A percentile compares a stretch with the other conserved stretches of the same genome.
Conservation (phyloP, 1,139 yeast genomes). For the Nakaseomyces sp. region DNA sequence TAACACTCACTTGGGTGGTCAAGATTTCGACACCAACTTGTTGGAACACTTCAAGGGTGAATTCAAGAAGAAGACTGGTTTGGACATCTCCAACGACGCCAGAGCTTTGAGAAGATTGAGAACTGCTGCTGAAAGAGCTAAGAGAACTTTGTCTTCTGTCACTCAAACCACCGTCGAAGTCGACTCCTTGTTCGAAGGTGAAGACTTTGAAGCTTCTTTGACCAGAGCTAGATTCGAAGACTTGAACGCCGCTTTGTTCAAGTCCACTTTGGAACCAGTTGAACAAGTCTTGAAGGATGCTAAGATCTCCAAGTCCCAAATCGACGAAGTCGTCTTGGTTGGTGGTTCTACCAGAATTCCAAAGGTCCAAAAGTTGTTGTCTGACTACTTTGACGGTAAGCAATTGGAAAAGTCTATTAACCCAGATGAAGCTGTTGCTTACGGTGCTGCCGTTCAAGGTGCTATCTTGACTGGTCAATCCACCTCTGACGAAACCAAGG, state of each 20-base stretch:
- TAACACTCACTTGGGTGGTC: constrained; percentile 99
- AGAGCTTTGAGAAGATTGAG: constrained; percentile 95
- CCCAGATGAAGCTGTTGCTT: constrained; percentile 98
- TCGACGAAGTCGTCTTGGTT: constrained; percentile 89
- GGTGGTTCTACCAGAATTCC: constrained; percentile 99
- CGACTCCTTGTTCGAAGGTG: constrained; percentile 90
- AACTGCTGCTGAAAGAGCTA: constrained; percentile 98
- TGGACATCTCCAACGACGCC: constrained; percentile 79
- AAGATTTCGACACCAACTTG: constrained; percentile 93
- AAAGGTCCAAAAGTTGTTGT: constrained; percentile 89
- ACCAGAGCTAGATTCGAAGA: constrained; percentile 99
- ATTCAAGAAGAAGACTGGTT: constrained; percentile 90
- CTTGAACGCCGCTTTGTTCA: constrained; percentile 86
- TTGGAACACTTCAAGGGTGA: constrained; percentile 85
- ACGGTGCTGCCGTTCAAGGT: constrained; percentile 99
- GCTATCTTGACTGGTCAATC: constrained; percentile 95
- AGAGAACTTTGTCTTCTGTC: constrained; percentile 92
- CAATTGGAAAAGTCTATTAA: constrained; percentile 86
- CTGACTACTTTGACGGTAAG: constrained; percentile 96
- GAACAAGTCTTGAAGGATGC: constrained; percentile 94
- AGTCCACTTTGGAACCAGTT: constrained; percentile 90
- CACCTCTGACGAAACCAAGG: constrained; percentile 91
- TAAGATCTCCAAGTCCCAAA: constrained; percentile 73
- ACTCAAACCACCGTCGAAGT: constrained; percentile 92
- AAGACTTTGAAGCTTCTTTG: constrained; percentile 87